phyloP scores from a whole-genome alignment of 1,139 yeast genomes.

The Geotrichum carabidarum region DNA sequence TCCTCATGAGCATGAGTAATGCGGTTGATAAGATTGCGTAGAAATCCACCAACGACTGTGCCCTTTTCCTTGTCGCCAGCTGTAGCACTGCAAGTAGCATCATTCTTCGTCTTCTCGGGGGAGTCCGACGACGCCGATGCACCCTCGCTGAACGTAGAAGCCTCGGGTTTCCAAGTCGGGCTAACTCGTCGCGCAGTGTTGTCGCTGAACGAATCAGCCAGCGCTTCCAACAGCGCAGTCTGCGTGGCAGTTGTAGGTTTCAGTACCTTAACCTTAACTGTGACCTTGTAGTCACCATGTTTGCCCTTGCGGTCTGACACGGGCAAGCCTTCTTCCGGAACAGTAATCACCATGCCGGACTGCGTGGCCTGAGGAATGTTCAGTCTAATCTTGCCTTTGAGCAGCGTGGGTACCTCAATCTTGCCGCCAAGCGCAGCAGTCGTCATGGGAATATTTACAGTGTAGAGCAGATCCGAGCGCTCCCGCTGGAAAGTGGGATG shows the following conservation, averaged over 20 bases:
- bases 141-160: neutral
- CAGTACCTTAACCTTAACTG: constrained; percentile 64
- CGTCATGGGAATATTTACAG: constrained; percentile 75
- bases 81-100: constrained; percentile 6
- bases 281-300: constrained; percentile 71
- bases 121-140: neutral
- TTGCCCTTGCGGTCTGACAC: constrained; percentile 46
- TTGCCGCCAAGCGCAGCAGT: constrained; percentile 96
- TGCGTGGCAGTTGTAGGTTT: constrained; percentile 83
- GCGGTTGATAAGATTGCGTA: constrained; percentile 31
- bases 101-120: constrained; percentile 1
- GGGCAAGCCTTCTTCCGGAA: constrained; percentile 89
- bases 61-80: constrained; percentile 17
- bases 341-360: constrained; percentile 63
- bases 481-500: constrained; percentile 67
- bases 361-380: constrained; percentile 87
- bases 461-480: constrained; percentile 58
- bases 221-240: constrained; percentile 84
- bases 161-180: constrained; percentile 40
- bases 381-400: constrained; percentile 63
- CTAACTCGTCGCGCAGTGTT: constrained; percentile 66
- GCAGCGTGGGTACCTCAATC: constrained; percentile 80
- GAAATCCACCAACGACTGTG: constrained; percentile 24
- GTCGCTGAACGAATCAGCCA: constrained; percentile 87
- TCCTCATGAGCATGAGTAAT: constrained; percentile 27